Base-by-base conservation (phyloP, 805 yeast genomes). In the Candida insectalens region DNA sequence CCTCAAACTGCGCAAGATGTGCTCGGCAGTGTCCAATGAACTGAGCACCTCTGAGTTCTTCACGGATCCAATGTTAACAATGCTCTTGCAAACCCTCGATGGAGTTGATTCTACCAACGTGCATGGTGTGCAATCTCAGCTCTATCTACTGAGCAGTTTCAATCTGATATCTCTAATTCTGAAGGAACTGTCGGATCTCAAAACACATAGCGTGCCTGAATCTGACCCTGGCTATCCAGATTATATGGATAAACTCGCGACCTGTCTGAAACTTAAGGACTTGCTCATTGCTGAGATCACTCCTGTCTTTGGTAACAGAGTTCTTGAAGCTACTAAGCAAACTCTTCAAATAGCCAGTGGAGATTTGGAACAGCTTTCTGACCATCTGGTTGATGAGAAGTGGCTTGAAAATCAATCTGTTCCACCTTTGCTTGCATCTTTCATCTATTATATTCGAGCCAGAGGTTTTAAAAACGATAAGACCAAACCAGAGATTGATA, bases 1-100 rank as follows among this genome's bases (percentile, higher is more conserved):
- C 39, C 35, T 49, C 23, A 57, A 59, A 35, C 58, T 62, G 5
- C 46, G 63, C 18, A 44, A 42, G 30, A 30, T 49, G n/a, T 39
- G 35, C 23, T 44, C 52, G 5, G 35, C 46, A 1, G 19, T 21
- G 6, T 10, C 34, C 3, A 45, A 41, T 31, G 53, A 48, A 23
- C 36, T 45, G 4, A 44, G 41, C 23, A 34, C 36, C 18, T 38
- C 40, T 10, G 38, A 40, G 16, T 51, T 51, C 28, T 45, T 49
- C 32, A 46, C 32, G 25, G 55, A 53, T 30, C 40, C 35, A 10
- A 30, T 47, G 5, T 26, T 40, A 10, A 47, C 39, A 1, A 44
- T 51, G 6, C 44, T 43, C 28, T 32, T 39, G 6, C 53, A 52
- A 36, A 29, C 39, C n/a, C 17, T 27, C 8, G 29, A 41, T 5